These are phyloP conservation scores for Dactylellina haptotyla DNA, from an alignment of 2,329 filamentous ascomycete genomes.

Conservation along the genomic window DNA sequence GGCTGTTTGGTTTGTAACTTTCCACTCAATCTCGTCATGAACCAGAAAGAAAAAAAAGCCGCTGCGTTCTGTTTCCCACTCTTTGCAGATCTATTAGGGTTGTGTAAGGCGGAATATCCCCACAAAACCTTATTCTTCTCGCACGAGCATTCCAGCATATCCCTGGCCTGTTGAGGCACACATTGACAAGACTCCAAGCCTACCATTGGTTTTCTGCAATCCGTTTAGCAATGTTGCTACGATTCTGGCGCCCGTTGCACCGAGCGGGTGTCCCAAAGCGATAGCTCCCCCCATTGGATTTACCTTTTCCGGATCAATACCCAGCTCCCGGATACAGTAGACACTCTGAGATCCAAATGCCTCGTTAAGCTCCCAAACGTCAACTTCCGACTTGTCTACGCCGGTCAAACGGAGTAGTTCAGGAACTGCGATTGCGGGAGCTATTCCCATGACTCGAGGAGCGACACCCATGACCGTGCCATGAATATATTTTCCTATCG, in stretches of 20 bases:
- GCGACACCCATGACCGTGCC: constrained; percentile 79
- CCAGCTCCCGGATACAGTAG: constrained; percentile 64
- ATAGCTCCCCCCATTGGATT: constrained; percentile 95
- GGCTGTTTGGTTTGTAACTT: not conserved
- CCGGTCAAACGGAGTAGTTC: constrained; percentile 77
- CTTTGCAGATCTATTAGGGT: too few relatives aligned
- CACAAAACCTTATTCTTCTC: too few relatives aligned
- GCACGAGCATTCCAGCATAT: constrained; percentile 74
- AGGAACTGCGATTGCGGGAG: constrained; percentile 86
- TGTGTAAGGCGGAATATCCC: too few relatives aligned
- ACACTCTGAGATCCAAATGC: constrained; percentile 73
- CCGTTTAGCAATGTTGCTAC: constrained; percentile 77
- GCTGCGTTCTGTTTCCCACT: too few relatives aligned
- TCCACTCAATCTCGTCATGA: not conserved
- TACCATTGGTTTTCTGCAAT: constrained; percentile 73
- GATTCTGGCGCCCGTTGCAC: constrained; percentile 86
- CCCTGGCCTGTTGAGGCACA: constrained; percentile 86
- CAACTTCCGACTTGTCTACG: constrained; percentile 74
- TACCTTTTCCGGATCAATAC: constrained; percentile 74
- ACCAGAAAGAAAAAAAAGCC: not conserved
- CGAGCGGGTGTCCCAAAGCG: constrained; percentile 89
- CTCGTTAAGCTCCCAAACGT: constrained; percentile 95
- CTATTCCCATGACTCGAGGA: constrained; percentile 94
- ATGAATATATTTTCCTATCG: constrained; percentile 85
- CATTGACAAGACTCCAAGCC: constrained; percentile 90